Conservation (phyloP, 257 asterid species). For the Henckelia pumila region DNA sequence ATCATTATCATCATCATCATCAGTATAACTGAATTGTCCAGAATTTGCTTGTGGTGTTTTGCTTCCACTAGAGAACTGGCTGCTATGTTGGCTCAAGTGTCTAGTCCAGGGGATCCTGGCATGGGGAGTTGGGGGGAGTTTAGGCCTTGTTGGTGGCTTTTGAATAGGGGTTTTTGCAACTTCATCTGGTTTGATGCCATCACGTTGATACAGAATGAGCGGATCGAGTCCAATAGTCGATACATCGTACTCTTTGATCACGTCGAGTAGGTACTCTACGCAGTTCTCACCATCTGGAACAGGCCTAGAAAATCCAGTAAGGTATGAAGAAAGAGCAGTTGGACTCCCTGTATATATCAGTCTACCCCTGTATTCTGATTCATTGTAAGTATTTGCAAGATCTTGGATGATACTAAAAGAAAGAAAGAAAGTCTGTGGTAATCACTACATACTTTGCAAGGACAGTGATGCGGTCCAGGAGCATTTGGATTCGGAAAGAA, state of each 20-base stretch:
- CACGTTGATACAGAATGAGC: constrained; percentile 58
- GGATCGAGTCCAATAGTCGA: constrained; percentile 78
- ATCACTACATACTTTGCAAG: constrained; percentile 56
- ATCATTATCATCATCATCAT: constrained; percentile 38
- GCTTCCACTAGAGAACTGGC: constrained; percentile 45
- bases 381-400: neutral
- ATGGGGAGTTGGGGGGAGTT: constrained; percentile 34
- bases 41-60: constrained; percentile 40
- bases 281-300: constrained; percentile 82
- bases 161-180: constrained; percentile 55
- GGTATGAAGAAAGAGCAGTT: constrained; percentile 40
- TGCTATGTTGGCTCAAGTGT: constrained; percentile 55
- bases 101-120: constrained; percentile 46
- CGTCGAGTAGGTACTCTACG: constrained; percentile 74
- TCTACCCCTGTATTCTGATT: constrained; percentile 58
- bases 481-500: constrained; percentile 77
- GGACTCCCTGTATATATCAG: constrained; percentile 70
- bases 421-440: neutral
- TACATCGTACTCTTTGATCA: constrained; percentile 82
- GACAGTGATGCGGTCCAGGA: constrained; percentile 65
- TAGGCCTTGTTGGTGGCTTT: constrained; percentile 37
- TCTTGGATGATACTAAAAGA: neutral
- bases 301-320: constrained; percentile 66
- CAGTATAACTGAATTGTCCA: constrained; percentile 24
- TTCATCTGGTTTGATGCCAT: constrained; percentile 63